A percentile compares a stretch with the other conserved stretches of the same genome.
These are phyloP conservation scores for Plasmodium inui DNA, from an alignment of 169 alveolate species.

Conservation along the genomic window DNA sequence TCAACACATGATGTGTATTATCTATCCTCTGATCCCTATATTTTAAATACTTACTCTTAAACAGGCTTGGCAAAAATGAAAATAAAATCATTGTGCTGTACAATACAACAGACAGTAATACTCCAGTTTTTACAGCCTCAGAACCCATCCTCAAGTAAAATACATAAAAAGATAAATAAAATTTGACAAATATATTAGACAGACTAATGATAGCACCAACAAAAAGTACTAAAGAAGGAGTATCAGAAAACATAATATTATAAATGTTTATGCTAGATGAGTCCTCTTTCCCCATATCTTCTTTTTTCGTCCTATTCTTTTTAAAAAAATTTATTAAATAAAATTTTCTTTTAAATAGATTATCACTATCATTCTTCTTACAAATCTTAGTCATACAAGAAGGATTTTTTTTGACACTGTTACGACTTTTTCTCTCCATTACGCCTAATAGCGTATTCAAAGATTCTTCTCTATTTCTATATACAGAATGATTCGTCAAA, in stretches of 20 bases:
- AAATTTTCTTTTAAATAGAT: conserved; percentile 1
- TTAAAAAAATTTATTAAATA: conserved; percentile 29
- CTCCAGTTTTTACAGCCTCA: conserved; percentile 12
- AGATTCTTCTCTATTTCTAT: conserved; percentile 2
- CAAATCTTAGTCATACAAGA: background rate
- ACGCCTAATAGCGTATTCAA: background rate
- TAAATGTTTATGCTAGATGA: conserved; percentile 33
- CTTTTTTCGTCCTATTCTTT: background rate
- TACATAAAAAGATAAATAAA: conserved; percentile 42
- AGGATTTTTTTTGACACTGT: background rate
- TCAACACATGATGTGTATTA: conserved; percentile 62
- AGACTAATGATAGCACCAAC: conserved; percentile 40
- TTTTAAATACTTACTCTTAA: conserved; percentile 36
- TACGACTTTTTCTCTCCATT: background rate
- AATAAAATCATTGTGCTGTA: conserved; percentile 43
- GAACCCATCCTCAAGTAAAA: conserved; percentile 40
- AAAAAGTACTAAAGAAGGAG: conserved; percentile 36
- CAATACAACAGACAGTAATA: conserved; percentile 11
- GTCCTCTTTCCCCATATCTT: conserved; percentile 14
- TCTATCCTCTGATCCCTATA: conserved; percentile 63
- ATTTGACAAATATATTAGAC: conserved; percentile 34
- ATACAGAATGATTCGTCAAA: conserved; percentile 13
- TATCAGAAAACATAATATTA: conserved; percentile 64
- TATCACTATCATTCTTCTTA: background rate
- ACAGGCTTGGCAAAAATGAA: conserved; percentile 33